Base-by-base conservation (phyloP, 257 asterid genomes). In the Plectranthus barbatus region DNA sequence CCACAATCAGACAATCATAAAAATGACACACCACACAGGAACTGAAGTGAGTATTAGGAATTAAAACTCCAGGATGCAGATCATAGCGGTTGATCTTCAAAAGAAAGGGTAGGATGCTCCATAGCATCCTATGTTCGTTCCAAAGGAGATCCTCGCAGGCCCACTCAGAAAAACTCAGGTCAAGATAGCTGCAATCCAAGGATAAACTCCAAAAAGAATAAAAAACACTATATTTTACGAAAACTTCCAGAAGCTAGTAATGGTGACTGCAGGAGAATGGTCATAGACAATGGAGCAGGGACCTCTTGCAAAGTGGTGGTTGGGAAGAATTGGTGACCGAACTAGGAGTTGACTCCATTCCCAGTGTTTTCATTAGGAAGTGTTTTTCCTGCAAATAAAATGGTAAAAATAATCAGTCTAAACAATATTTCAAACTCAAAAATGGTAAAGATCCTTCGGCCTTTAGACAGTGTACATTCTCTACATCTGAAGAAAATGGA, bases 271-370 rank as follows among this genome's bases (percentile, higher is more conserved):
- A 60, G 45, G 72, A 47, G 52, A 60, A 51, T 24, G 76, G 79
- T 92, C 85, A 93, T 62, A 90, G 90, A 66, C 96, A 87, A 72
- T 90, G 90, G 76, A 93, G 95, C 73, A 93, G 97, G 73, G 94
- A 88, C 79, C 97, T 84, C 87, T 93, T 93, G 96, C 97, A 93
- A 33, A 79, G 72, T 61, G 96, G 97, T 74, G 96, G 80, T 49
- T 85, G 88, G 40, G 97, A 72, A 70, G 81, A 76, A 69, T 79
- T 86, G 40, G 77, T 70, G 54, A 70, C 73, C 20, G 82, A 69
- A 72, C 78, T 73, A 10, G 73, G 67, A 23, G 84, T 62, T 56
- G 94, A 74, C 29, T 90, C 96, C 87, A 87, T 80, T 80, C 97
- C 97, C 50, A 93, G 88, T 66, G 99, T 86, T 79, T 80, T 93